Conservation (phyloP, 2,329 filamentous ascomycete genomes). For the Diplodia seriata region DNA sequence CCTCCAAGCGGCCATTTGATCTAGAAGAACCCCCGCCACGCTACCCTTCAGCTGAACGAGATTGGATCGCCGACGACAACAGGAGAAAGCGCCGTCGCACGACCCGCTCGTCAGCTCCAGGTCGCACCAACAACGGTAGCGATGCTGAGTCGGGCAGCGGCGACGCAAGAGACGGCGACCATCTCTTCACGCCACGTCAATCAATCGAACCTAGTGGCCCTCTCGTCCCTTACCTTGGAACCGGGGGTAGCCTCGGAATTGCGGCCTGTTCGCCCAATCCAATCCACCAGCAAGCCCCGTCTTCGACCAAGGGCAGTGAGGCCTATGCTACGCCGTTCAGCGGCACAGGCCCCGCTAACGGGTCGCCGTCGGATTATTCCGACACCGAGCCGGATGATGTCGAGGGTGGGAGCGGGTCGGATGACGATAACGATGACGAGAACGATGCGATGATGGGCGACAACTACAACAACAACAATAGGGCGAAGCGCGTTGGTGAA, state of each 20-base stretch:
- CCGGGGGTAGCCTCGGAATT: neutral
- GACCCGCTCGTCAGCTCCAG: slow-evolving; percentile 41
- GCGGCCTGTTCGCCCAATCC: no score
- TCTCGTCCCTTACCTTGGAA: neutral
- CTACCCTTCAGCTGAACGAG: neutral
- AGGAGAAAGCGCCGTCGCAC: slow-evolving; percentile 60
- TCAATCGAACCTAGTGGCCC: neutral
- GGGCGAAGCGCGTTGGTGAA: no score
- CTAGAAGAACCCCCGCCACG: neutral
- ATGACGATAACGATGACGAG: neutral
- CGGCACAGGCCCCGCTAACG: neutral
- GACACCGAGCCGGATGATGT: slow-evolving; percentile 8
- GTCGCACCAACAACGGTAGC: slow-evolving; percentile 32
- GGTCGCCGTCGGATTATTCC: neutral
- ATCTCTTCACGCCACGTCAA: neutral
- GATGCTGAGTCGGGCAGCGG: slow-evolving; percentile 33
- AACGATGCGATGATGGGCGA: neutral
- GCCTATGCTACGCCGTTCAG: slow-evolving; percentile 9
- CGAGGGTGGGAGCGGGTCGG: neutral
- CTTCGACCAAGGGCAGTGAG: neutral
- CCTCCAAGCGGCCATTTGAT: slow-evolving; percentile 35
- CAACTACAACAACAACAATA: neutral
- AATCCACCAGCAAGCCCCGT: neutral
- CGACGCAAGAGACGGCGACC: slow-evolving; percentile 34
- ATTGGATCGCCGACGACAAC: slow-evolving; percentile 35